These are phyloP conservation scores for Quercus agrifolia DNA, from an alignment of 306 rosid genomes.

Conservation along the genomic window DNA sequence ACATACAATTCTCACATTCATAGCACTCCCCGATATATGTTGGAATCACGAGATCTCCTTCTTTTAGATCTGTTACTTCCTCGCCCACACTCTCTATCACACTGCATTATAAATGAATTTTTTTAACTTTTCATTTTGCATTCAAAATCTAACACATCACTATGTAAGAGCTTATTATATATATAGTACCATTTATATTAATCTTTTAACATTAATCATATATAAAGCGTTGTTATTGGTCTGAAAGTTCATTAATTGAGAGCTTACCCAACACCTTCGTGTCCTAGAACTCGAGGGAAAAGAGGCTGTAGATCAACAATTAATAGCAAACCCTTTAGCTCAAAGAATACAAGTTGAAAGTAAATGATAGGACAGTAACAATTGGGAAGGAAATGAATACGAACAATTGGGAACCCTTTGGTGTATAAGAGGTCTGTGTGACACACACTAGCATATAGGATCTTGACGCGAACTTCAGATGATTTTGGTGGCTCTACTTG, in stretches of 20 bases:
- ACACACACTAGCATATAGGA: conserved; percentile 56
- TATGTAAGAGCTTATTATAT: no score
- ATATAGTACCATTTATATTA: no score
- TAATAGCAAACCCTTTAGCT: not conserved
- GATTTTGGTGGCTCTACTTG: conserved; percentile 50
- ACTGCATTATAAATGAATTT: not conserved
- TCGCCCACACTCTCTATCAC: conserved; percentile 33
- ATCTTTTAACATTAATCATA: no score
- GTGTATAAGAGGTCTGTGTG: conserved; percentile 39
- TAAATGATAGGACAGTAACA: not conserved
- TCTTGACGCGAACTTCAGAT: conserved; percentile 49
- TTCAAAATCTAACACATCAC: no score
- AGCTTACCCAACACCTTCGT: conserved; percentile 61
- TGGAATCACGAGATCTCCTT: conserved; percentile 38
- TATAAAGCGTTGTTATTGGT: no score
- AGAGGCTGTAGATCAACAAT: conserved; percentile 21
- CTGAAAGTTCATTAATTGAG: not conserved
- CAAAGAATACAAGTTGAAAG: not conserved
- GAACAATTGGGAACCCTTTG: conserved; percentile 37
- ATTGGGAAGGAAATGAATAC: not conserved
- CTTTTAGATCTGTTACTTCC: conserved; percentile 10
- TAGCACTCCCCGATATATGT: conserved; percentile 21
- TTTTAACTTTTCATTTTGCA: no score
- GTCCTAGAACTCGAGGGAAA: conserved; percentile 52
- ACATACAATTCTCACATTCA: conserved; percentile 32